phyloP scores from a whole-genome alignment of 2,329 filamentous ascomycete species.

The Fusarium brevicatenulatum region DNA sequence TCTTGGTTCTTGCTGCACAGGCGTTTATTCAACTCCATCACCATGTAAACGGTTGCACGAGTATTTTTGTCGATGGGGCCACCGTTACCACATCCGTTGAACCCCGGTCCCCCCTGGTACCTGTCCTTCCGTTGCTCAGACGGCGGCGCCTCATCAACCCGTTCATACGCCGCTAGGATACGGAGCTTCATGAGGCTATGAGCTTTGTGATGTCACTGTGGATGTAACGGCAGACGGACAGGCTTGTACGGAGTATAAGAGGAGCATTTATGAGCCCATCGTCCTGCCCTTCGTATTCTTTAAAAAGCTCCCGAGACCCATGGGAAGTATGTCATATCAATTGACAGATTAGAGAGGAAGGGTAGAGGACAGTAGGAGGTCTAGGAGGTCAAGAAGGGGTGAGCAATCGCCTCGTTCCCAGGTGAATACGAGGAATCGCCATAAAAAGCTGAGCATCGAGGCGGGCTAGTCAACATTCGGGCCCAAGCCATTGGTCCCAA shows the following conservation, averaged over 20 bases:
- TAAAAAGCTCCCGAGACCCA: slow-evolving; percentile 12
- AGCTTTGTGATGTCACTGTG: slow-evolving; percentile 38
- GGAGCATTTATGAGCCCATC: not conserved
- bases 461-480: slow-evolving; percentile 36
- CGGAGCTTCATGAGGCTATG: not conserved
- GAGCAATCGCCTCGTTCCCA: slow-evolving; percentile 8
- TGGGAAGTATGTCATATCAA: not conserved
- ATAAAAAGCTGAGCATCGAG: slow-evolving; percentile 35
- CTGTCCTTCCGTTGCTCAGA: slow-evolving; percentile 22
- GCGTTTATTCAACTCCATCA: slow-evolving; percentile 4
- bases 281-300: slow-evolving; percentile 32
- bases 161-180: slow-evolving; percentile 11
- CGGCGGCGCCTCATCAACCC: slow-evolving; percentile 20
- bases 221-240: slow-evolving; percentile 24
- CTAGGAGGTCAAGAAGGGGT: not conserved
- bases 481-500: slow-evolving; percentile 35
- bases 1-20: not conserved
- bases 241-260: not conserved
- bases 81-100: slow-evolving; percentile 2
- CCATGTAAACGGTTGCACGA: slow-evolving; percentile 6
- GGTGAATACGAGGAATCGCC: slow-evolving; percentile 40
- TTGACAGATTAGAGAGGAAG: not conserved
- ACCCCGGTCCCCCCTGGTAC: slow-evolving; percentile 19
- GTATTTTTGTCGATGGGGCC: slow-evolving; percentile 23
- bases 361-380: not conserved